Evolutionary conservation across 106 monocot genomes (phyloP), one percentile per base, ranked within the genome.

Genomic region (Ottelia alismoides): DNA sequence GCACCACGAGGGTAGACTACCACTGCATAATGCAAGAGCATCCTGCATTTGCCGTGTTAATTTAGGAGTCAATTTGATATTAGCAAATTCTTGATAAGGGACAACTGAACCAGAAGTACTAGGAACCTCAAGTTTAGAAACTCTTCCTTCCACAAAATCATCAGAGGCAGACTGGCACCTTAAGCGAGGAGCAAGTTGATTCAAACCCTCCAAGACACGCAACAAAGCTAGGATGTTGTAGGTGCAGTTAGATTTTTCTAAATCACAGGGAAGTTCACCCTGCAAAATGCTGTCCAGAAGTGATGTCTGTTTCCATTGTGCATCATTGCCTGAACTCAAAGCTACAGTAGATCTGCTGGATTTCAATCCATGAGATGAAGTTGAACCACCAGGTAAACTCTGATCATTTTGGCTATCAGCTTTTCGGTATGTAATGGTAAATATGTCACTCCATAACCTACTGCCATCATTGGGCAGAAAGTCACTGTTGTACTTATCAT

Each of bases 1-100:
- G 67, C 98, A 98, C 98, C 98, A 98, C 31, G 90, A 79, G 19
- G 98, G 98, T 24, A 98, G 71, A 77, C 98, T 90, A 29, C 98
- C 98, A 52, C 98, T 98, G 60, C 89, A 98, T 50, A 98, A 72
- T 63, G 98, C 98, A 54, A 98, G 70, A 64, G 78, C 82, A 71
- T 98, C 98, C 67, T 90, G 98, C 45, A 98, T 82, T 77, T 98
- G 98, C 29, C 98, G 61, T 21, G 82, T 70, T 30, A 98, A 74
- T 55, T 98, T 98, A 7, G 98, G 98, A n/a, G 89, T 90, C 63
- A 98, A 64, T 55, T 98, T 98, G 62, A 60, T 77, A 58, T 80
- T 98, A 9, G 80, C 64, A 69, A 90, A 98, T 57, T 85, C 85
- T 53, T 82, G 79, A 1, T 60, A 47, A 61, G 72, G 76, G 48